A percentile compares a stretch with the other conserved stretches of the same genome.
Conservation (phyloP, 2,329 filamentous ascomycete genomes). For the Fusarium piperis region DNA sequence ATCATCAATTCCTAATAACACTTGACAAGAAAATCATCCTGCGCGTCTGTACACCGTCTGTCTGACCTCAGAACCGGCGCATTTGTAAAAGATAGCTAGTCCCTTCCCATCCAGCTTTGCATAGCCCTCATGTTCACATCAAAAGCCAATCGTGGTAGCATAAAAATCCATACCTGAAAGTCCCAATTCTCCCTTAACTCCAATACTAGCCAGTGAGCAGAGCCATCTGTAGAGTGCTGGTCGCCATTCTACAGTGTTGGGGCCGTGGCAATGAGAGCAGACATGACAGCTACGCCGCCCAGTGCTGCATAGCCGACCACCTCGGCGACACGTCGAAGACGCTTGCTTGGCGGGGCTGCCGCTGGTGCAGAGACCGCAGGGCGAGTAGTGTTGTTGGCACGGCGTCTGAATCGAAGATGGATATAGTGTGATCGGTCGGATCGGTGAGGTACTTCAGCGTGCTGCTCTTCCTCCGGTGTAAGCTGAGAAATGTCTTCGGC, state of each 20-base stretch:
- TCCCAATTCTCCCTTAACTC: conserved; percentile 31
- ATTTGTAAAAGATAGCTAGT: background rate
- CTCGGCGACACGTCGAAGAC: conserved; percentile 49
- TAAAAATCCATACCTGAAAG: background rate
- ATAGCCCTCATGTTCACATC: background rate
- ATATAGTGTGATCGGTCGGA: background rate
- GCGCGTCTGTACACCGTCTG: background rate
- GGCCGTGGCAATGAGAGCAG: conserved; percentile 52
- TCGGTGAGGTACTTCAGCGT: background rate
- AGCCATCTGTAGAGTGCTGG: background rate
- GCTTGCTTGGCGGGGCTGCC: conserved; percentile 40
- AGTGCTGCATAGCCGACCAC: conserved; percentile 49
- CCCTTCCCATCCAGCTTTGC: background rate
- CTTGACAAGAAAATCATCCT: conserved; percentile 10
- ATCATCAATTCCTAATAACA: conserved; percentile 27
- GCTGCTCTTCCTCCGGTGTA: conserved; percentile 18
- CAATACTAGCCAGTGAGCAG: conserved; percentile 10
- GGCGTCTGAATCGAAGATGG: background rate
- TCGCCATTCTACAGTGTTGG: conserved; percentile 36
- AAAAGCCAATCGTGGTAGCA: conserved; percentile 2
- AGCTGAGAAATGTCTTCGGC: conserved; percentile 41
- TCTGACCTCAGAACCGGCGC: background rate
- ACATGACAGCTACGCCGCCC: conserved; percentile 52
- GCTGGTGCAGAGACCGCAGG: background rate
- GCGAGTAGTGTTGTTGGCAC: background rate